Conservation (phyloP, 2,329 filamentous ascomycete species). For the Drechslerella dactyloides region DNA sequence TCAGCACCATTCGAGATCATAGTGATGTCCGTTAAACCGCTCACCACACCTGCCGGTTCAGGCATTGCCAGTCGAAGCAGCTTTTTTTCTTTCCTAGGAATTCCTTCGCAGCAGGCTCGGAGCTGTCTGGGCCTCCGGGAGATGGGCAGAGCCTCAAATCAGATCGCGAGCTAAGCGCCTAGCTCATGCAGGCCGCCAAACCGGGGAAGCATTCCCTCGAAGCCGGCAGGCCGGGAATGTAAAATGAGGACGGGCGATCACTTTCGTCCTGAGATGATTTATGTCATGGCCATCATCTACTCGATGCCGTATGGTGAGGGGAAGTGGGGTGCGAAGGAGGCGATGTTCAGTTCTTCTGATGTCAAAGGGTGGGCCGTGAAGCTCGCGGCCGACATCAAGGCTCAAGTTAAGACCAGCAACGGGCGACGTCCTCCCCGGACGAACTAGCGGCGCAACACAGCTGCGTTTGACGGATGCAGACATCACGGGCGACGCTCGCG, state of each 20-base stretch:
- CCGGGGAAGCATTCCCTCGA: slow-evolving; percentile 27
- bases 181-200: slow-evolving; percentile 22
- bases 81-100: slow-evolving; percentile 4
- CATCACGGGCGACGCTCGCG: too few species aligned
- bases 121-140: slow-evolving; percentile 2
- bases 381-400: not conserved
- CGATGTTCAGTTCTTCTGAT: not conserved
- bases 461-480: too few species aligned
- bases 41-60: slow-evolving; percentile 42
- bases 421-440: too few species aligned
- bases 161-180: slow-evolving; percentile 8
- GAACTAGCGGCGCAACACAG: too few species aligned
- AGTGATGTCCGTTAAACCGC: slow-evolving; percentile 25
- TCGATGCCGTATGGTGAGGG: slow-evolving; percentile 2
- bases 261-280: slow-evolving; percentile 22
- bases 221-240: slow-evolving; percentile 31
- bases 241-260: slow-evolving; percentile 37
- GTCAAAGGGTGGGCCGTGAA: not conserved
- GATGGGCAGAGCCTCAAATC: slow-evolving; percentile 10
- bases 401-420: too few species aligned
- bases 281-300: slow-evolving; percentile 4
- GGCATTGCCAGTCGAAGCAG: slow-evolving; percentile 16
- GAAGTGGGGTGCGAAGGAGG: not conserved
- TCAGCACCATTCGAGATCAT: not conserved
- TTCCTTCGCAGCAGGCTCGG: not conserved